Evolutionary conservation across 441 rosid species (phyloP), one percentile per base, ranked within the genome.

Genomic region (Sinapis alba): DNA sequence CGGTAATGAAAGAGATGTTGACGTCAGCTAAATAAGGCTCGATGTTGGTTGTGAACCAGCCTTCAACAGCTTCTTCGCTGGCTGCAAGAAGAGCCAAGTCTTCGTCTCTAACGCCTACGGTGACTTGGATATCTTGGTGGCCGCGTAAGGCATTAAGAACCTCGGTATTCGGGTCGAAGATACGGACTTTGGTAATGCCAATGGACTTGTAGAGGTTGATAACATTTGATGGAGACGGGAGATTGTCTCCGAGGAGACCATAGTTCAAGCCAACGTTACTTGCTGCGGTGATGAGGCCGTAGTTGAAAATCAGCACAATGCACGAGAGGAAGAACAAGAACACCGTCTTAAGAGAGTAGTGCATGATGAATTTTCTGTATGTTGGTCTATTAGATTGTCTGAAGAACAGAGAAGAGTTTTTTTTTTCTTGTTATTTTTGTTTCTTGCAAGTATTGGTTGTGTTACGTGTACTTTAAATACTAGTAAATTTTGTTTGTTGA

Each of bases 161-260:
- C 1, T 65, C 62, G 0, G 61, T 53, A 24, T 71, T 71, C 0
- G 82, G 87, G 53, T 86, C 74, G 60, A 72, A 81, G 19, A 76
- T 34, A 62, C 80, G 54, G 45, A 84, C 10, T 9, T 26, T 19
- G 0, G 62, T 53, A 16, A 79, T 69, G 68, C 16, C 45, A 27
- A 60, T 26, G 30, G 43, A 57, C 30, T 69, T 43, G 64, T 67
- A 59, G 20, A 81, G 78, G 16, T 15, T 15, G 41, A 82, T 62
- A 0, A 75, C 83, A 0, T 67, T 13, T 16, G 28, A 7, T 0
- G 81, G 79, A 79, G 82, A 3, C 0, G 84, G 86, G 30, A 83
- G 85, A 34, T 79, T 78, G 2, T 80, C 65, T 12, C 78, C 80
- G 8, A 81, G 80, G 21, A 84, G 51, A 2, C 86, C 84, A 16